Evolutionary conservation across 139 green algal genomes (phyloP), one percentile per base, ranked within the genome.

Genomic region (Tetradesmus lagerheimii): DNA sequence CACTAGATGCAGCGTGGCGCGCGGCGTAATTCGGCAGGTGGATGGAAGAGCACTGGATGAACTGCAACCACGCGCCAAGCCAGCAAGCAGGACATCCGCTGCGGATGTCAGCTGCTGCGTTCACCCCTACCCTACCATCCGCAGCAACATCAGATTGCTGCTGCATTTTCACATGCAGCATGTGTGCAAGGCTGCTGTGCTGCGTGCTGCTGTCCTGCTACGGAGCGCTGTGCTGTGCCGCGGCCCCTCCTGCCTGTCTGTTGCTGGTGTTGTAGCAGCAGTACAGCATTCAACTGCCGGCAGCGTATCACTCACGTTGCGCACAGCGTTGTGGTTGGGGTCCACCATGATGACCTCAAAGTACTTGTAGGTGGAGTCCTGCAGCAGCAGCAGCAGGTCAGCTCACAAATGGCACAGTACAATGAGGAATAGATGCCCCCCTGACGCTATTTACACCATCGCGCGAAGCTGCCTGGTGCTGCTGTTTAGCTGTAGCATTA

Each of bases 281-380:
- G n/a, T n/a, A n/a, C n/a, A n/a, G 47, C 5, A 62, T 2, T 62
- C 47, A 23, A 20, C n/a, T n/a, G n/a, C n/a, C n/a, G n/a, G n/a
- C 12, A 62, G 47, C 47, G 8, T 31, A n/a, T 3, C 78, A 87
- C 93, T 94, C 89, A 98, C 96, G 90, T 97, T 98, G 92, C 98
- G 96, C 89, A 99, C 97, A 87, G 93, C 95, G 31, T 95, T 97
- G 96, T 99, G 98, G 41, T 93, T 92, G n/a, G 96, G 96, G 95
- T 99, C 98, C 81, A 99, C 95, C 90, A 99, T 91, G 95, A 99
- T 99, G 53, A 99, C 95, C 95, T 99, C 98, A 89, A 97, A 99
- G 97, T 99, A 99, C 96, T 99, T 99, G 98, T 99, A 99, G 79
- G 97, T 97, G 15, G 97, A 99, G 92, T 99, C 98, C 96, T 99